phyloP scores from a whole-genome alignment of 352 stramenopile genomes.

The Phytopythium helicoides region DNA sequence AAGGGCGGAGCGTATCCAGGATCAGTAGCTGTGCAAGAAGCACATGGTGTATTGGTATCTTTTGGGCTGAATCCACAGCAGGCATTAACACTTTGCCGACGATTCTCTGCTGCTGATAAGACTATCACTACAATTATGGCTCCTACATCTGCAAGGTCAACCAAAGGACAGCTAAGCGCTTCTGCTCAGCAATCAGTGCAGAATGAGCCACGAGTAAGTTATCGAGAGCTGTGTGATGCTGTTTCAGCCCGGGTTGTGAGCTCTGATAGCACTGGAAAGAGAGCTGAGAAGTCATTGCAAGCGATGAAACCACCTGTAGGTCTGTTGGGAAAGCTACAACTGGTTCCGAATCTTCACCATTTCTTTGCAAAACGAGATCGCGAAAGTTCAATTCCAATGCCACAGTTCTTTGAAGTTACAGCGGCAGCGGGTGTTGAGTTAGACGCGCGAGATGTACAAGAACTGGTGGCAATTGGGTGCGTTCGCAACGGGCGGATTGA shows the following conservation, averaged over 20 bases:
- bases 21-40: background rate
- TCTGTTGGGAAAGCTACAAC: background rate
- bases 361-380: background rate
- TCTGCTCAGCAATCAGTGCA: slow-evolving; percentile 9
- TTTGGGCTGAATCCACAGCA: slow-evolving; percentile 57
- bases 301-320: background rate
- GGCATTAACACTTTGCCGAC: slow-evolving; percentile 52
- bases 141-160: background rate
- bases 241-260: slow-evolving; percentile 13
- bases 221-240: slow-evolving; percentile 66
- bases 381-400: slow-evolving; percentile 5
- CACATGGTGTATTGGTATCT: background rate
- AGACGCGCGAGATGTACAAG: slow-evolving; percentile 2
- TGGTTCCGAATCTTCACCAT: slow-evolving; percentile 1
- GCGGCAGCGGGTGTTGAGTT: slow-evolving; percentile 1
- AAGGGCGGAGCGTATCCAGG: background rate
- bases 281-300: background rate
- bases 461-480: slow-evolving; percentile 6
- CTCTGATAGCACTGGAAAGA: background rate
- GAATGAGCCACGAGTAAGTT: slow-evolving; percentile 24
- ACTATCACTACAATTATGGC: background rate
- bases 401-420: slow-evolving; percentile 3
- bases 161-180: background rate
- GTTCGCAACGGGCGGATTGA: slow-evolving; percentile 5
- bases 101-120: slow-evolving; percentile 18